These are phyloP conservation scores for Aurifilum marmelostoma DNA, from an alignment of 2,329 filamentous ascomycete species.

Conservation along the genomic window DNA sequence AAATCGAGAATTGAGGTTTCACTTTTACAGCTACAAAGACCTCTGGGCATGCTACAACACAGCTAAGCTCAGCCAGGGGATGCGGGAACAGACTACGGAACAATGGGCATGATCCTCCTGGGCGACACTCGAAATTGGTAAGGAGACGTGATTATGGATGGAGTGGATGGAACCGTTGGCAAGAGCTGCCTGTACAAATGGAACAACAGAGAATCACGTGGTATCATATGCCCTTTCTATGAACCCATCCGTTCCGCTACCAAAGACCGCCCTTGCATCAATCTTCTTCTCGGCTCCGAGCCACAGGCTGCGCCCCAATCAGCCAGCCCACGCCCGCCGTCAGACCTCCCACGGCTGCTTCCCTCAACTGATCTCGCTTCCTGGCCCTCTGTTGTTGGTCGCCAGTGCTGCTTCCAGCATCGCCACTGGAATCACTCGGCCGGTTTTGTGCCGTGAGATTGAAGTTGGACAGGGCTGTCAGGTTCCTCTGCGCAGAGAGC, in stretches of 20 bases:
- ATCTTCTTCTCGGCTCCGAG: slow-evolving; percentile 36
- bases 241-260: background rate
- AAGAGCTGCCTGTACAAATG: no score
- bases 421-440: slow-evolving; percentile 35
- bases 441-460: slow-evolving; percentile 47
- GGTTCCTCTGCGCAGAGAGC: slow-evolving; percentile 59
- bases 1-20: no score
- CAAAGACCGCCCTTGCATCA: background rate
- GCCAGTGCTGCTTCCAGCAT: background rate
- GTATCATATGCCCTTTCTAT: background rate
- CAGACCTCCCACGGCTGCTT: slow-evolving; percentile 68
- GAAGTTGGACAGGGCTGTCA: slow-evolving; percentile 58
- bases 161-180: no score
- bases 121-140: background rate
- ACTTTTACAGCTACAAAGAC: no score
- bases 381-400: slow-evolving; percentile 49
- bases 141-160: no score
- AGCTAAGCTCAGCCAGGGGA: no score
- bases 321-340: slow-evolving; percentile 71
- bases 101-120: background rate
- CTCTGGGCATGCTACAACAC: no score
- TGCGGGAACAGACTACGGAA: no score
- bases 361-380: slow-evolving; percentile 72
- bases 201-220: background rate
- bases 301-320: slow-evolving; percentile 57